Percentiles rank a stretch among this genome's conserved stretches.
These are phyloP conservation scores for Aspergillus tubingensis DNA, from an alignment of 2,329 filamentous ascomycete species.

Conservation along the genomic window DNA sequence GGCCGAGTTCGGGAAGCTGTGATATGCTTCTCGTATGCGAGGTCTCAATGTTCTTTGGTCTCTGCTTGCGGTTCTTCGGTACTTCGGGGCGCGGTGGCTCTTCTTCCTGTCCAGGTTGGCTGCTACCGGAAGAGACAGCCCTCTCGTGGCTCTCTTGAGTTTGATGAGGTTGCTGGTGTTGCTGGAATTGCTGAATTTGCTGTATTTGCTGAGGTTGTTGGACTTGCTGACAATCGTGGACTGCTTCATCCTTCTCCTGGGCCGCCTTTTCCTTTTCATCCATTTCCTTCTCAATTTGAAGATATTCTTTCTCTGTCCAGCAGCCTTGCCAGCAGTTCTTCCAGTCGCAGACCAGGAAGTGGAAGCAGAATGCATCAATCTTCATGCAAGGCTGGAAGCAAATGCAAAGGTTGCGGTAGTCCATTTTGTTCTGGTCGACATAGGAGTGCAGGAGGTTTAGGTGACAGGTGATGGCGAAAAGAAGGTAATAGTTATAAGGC, in stretches of 20 bases:
- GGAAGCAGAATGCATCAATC: constrained; percentile 92
- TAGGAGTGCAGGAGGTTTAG: constrained; percentile 88
- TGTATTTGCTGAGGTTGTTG: neutral
- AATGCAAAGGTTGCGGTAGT: constrained; percentile 91
- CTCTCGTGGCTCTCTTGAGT: constrained; percentile 51
- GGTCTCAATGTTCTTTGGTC: constrained; percentile 38
- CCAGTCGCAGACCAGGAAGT: constrained; percentile 93
- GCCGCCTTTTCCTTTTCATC: constrained; percentile 35
- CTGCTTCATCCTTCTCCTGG: constrained; percentile 28
- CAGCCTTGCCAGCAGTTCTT: constrained; percentile 96
- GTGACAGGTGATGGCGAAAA: constrained; percentile 96
- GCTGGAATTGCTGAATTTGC: neutral
- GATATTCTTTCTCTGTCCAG: constrained; percentile 80
- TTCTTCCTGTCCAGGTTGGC: constrained; percentile 51
- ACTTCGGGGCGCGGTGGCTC: constrained; percentile 34
- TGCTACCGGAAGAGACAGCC: constrained; percentile 65
- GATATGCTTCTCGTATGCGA: constrained; percentile 41
- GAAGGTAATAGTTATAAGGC: constrained; percentile 94
- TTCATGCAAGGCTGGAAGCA: constrained; percentile 98
- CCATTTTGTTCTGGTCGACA: constrained; percentile 97
- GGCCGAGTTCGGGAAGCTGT: constrained; percentile 51
- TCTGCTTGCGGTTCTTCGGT: constrained; percentile 32
- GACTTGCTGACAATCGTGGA: constrained; percentile 18
- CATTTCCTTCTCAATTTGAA: constrained; percentile 57
- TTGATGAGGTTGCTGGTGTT: neutral